Evolutionary conservation across 2,329 filamentous ascomycete species (phyloP).

Genomic region (Penicillium freii): DNA sequence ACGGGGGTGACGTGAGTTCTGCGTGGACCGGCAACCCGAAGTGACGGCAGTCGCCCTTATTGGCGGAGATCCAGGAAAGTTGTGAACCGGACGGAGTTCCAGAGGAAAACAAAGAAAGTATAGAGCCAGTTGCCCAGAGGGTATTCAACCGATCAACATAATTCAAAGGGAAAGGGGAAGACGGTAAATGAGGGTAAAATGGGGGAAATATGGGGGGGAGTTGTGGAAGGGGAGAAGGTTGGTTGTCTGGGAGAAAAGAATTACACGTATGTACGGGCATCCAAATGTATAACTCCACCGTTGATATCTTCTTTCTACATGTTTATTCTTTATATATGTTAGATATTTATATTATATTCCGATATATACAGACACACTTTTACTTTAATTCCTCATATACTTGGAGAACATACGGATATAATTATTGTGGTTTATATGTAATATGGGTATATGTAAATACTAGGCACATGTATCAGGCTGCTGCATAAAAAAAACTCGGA

Average conservation of each 20-base stretch:
- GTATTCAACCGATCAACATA: conserved; percentile 21
- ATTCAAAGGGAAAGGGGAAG: conserved; percentile 9
- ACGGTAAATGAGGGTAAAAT: conserved; percentile 7
- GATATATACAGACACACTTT: background rate
- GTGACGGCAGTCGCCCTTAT: conserved; percentile 24
- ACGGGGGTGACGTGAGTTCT: conserved; percentile 32
- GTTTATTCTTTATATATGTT: background rate
- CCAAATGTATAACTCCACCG: no score
- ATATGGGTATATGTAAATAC: background rate
- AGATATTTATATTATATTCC: background rate
- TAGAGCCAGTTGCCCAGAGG: conserved; percentile 3
- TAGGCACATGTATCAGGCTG: background rate
- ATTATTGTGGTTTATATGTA: background rate
- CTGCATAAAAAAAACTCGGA: conserved; percentile 8
- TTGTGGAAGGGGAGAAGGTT: conserved; percentile 5
- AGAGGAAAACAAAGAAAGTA: conserved; percentile 10
- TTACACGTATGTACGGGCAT: conserved; percentile 1
- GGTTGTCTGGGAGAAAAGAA: conserved; percentile 11
- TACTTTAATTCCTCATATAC: background rate
- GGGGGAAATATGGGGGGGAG: conserved; percentile 8
- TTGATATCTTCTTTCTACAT: no score
- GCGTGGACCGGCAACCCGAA: conserved; percentile 30
- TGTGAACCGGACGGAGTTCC: conserved; percentile 21
- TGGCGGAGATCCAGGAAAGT: conserved; percentile 18
- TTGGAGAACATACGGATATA: background rate